Percentiles rank a stretch among this genome's conserved stretches.
Conservation (phyloP, 1,284 basidiomycete species). For the Chalciporus piperatoides region DNA sequence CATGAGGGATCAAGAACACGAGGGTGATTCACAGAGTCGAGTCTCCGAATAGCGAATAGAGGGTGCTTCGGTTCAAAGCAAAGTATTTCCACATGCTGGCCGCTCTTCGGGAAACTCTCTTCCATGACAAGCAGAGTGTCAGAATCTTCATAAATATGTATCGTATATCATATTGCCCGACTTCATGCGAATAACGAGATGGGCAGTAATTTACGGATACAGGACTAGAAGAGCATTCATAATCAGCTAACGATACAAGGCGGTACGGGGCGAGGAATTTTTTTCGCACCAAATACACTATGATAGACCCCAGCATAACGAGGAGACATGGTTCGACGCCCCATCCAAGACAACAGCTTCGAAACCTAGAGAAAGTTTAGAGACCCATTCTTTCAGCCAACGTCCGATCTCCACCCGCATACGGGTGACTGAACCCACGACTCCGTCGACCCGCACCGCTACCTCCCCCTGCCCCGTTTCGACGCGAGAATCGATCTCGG, state of each 20-base stretch:
- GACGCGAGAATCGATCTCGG: conserved; percentile 33
- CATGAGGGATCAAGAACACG: background rate
- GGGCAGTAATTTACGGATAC: conserved; percentile 30
- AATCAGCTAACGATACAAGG: conserved; percentile 33
- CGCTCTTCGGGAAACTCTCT: background rate
- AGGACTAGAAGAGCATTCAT: conserved; percentile 18
- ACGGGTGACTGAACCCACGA: conserved; percentile 32
- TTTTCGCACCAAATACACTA: conserved; percentile 46
- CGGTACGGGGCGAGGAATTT: conserved; percentile 11
- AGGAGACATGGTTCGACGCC: conserved; percentile 14
- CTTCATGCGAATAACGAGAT: conserved; percentile 10
- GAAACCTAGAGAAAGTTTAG: conserved; percentile 33
- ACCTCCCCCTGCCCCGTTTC: conserved; percentile 32
- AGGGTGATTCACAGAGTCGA: background rate
- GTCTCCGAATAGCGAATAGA: no score
- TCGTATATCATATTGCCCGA: conserved; percentile 20
- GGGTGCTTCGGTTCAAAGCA: background rate
- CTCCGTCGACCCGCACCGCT: conserved; percentile 26
- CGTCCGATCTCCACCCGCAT: conserved; percentile 59
- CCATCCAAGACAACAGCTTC: conserved; percentile 20
- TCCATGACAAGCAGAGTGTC: background rate
- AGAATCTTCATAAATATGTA: conserved; percentile 26
- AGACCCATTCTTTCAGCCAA: conserved; percentile 77
- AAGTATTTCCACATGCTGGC: background rate
- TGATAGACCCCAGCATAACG: conserved; percentile 24